Evolutionary conservation across 2,329 filamentous ascomycete species (phyloP), one percentile per base, ranked within the genome.

Genomic region (Diplodia intermedia): DNA sequence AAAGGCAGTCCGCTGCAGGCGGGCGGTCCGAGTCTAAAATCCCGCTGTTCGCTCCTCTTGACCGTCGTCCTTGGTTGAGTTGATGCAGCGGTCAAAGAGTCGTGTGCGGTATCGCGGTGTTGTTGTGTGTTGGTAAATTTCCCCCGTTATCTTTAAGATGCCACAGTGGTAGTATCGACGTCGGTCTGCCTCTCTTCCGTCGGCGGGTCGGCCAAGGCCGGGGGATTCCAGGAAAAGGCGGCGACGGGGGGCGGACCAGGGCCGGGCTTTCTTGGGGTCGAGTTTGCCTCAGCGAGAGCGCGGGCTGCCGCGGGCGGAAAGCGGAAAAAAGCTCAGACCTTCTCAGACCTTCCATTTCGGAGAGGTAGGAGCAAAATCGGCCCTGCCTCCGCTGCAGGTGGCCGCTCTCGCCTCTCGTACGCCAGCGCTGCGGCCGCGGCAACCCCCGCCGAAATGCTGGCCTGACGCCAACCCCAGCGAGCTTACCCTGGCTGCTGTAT

Each of bases 331-430:
- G 57, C 57, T 49, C 26, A 62, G 40, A 50, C 57, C 26, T 14
- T 38, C 57, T 49, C 26, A 62, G 40, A 50, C 57, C 26, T 14
- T 38, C 18, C 43, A 18, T 29, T 40, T 33, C 33, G n/a, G 33
- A n/a, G n/a, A 40, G 31, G 12, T 1, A 18, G 54, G 12, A 36
- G 53, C 53, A 23, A n/a, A 40, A 40, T 29, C 36, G 38, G 40
- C 23, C 40, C 57, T 62, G 36, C n/a, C 57, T 29, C 26, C 26
- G 57, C 57, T 62, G 57, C 57, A 49, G 40, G 57, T 62, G 57
- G 57, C 57, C 57, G 57, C 40, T 60, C 36, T 40, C 23, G 31
- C 11, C 54, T n/a, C 40, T 29, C 40, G 29, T 15, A 14, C 14
- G 7, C 23, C 26, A 15, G 20, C 56, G 26, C 57, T 49, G 26